phyloP scores from a whole-genome alignment of 352 stramenopile genomes.

The Pythium apleroticum region DNA sequence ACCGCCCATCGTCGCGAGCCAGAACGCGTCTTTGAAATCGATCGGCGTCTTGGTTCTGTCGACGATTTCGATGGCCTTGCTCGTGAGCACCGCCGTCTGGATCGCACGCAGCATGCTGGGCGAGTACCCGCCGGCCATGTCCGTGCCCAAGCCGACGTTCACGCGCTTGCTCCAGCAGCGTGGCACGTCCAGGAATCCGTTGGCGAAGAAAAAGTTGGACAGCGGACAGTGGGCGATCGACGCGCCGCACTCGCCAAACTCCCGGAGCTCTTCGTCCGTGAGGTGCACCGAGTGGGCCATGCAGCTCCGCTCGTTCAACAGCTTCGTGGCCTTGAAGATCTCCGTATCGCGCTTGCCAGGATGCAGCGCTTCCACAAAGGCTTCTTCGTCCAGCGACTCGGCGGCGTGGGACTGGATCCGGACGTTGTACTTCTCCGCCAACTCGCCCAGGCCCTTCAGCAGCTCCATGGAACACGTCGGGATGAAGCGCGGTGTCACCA shows the following conservation, averaged over 20 bases:
- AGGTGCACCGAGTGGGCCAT: conserved; percentile 90
- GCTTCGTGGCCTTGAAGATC: conserved; percentile 62
- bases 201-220: conserved; percentile 91
- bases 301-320: conserved; percentile 69
- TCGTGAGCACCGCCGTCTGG: conserved; percentile 78
- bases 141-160: conserved; percentile 81
- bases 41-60: neutral
- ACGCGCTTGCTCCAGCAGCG: conserved; percentile 50
- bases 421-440: conserved; percentile 65
- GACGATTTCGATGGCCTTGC: conserved; percentile 55
- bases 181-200: conserved; percentile 59
- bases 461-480: conserved; percentile 85
- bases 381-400: conserved; percentile 85
- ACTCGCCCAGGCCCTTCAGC: conserved; percentile 62
- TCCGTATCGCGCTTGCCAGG: conserved; percentile 60
- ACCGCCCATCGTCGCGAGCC: conserved; percentile 85
- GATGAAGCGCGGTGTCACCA: conserved; percentile 90
- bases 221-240: conserved; percentile 89
- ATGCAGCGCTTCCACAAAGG: conserved; percentile 70
- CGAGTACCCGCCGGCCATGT: conserved; percentile 91
- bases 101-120: conserved; percentile 87
- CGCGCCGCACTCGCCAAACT: conserved; percentile 49
- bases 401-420: conserved; percentile 87
- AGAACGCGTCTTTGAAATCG: conserved; percentile 86
- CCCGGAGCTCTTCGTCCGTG: conserved; percentile 52